These are phyloP conservation scores for Saccharum officinarum DNA, from an alignment of 176 grass and related monocot species.

Conservation along the genomic window DNA sequence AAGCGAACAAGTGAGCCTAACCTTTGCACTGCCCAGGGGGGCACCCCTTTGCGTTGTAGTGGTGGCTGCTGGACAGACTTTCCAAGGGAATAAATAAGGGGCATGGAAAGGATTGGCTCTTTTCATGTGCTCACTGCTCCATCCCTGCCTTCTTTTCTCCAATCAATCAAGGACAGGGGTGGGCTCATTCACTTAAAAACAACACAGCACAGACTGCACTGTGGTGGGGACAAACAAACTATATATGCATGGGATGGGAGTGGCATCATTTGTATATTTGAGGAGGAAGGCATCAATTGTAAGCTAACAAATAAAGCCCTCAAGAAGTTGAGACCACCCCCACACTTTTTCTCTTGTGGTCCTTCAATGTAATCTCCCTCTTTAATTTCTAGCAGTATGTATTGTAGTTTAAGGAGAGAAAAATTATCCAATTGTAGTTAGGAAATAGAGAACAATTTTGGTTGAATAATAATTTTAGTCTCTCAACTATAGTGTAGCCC, in stretches of 20 bases:
- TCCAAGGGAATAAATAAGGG: slow-evolving; percentile 28
- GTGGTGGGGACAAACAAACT: background rate
- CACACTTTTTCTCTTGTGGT: slow-evolving; percentile 17
- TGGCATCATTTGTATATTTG: slow-evolving; percentile 13
- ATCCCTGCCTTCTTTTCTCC: slow-evolving; percentile 20
- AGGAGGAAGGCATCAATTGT: slow-evolving; percentile 16
- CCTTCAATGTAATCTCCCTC: background rate
- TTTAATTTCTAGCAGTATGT: background rate
- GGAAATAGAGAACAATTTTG: background rate
- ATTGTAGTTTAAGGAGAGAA: background rate
- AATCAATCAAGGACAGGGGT: slow-evolving; percentile 41
- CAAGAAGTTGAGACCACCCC: background rate
- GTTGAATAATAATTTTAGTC: background rate
- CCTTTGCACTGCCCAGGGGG: background rate
- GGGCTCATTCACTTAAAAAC: slow-evolving; percentile 25
- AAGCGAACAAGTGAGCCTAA: slow-evolving; percentile 16
- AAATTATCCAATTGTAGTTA: background rate
- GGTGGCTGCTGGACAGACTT: slow-evolving; percentile 23
- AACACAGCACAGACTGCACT: slow-evolving; percentile 3
- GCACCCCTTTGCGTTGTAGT: background rate
- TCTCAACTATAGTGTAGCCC: background rate
- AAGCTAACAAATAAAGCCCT: background rate
- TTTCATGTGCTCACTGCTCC: slow-evolving; percentile 30
- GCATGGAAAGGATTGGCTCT: slow-evolving; percentile 35
- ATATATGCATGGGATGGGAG: background rate